Evolutionary conservation across 1,139 yeast species (phyloP), one percentile per base, ranked within the genome.

Genomic region (Protomyces arabidopsidicola): DNA sequence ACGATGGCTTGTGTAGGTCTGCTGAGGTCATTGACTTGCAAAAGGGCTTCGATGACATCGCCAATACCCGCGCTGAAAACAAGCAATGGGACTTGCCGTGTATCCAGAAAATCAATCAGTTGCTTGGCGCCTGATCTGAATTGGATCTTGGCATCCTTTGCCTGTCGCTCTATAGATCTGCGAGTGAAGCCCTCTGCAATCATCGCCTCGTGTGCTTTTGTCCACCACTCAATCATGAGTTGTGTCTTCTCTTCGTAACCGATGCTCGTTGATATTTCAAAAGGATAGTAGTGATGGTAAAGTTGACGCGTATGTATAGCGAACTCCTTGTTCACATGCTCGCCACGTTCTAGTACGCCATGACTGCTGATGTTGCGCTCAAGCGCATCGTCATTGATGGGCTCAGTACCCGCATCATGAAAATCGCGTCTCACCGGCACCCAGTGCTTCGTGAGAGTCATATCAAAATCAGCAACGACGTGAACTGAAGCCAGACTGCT

Each of bases 371-470:
- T 34, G 22, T 58, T 58, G 16, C 62, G 62, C 48, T 42, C 48
- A 20, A 42, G 24, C 18, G 20, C 22, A 18, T 18, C 14, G 4
- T 42, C 24, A 8, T 2, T 4, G 4, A 38, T 18, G 18, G 45
- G 31, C 14, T 35, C 56, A 10, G 50, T 8, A 18, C 36, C 18
- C 14, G 53, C 12, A 16, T 51, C 34, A 20, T 27, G 39, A 1
- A 42, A 42, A 20, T 42, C 48, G 5, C 48, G 24, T 20, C 48
- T 18, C 22, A 48, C 42, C 20, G n/a, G 22, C 9, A 60, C 53
- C 63, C 63, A 60, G 36, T 60, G 58, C 39, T 60, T 60, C 20
- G 63, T 60, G 34, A 60, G 39, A 35, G 63, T 60, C 63, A 60
- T 60, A 50, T 60, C 63, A 16, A 50, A 60, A 22, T 60, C 63